A percentile compares a stretch with the other conserved stretches of the same genome.
Conservation (phyloP, 106 monocot species). For the Dioscorea dumetorum region DNA sequence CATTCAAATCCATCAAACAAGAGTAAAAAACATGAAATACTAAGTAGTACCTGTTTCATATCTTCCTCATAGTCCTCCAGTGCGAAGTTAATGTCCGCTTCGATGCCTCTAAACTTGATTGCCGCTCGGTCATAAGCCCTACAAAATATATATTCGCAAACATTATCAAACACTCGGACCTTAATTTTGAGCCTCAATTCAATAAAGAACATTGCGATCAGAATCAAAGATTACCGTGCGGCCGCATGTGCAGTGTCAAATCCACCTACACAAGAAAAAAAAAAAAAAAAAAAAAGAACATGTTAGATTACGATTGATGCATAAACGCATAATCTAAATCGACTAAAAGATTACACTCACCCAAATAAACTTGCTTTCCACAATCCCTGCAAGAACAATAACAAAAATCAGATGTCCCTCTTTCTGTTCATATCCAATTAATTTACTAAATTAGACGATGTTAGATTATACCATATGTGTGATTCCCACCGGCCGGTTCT, state of each 20-base stretch:
- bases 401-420: background rate
- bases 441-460: too few species aligned
- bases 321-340: too few species aligned
- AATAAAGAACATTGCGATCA: too few species aligned
- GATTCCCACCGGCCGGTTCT: slow-evolving; percentile 98
- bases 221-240: slow-evolving; percentile 22
- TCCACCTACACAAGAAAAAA: slow-evolving; percentile 28
- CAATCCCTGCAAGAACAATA: slow-evolving; percentile 44
- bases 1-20: background rate
- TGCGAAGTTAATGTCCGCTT: slow-evolving; percentile 52
- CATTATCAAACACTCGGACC: too few species aligned
- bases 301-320: too few species aligned
- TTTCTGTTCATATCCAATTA: too few species aligned
- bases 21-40: too few species aligned
- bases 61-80: slow-evolving; percentile 53
- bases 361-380: slow-evolving; percentile 62
- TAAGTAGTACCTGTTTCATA: slow-evolving; percentile 30
- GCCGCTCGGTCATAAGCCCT: slow-evolving; percentile 62
- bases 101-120: slow-evolving; percentile 49
- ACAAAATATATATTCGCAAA: background rate
- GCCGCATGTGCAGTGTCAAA: slow-evolving; percentile 61
- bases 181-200: too few species aligned
- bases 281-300: too few species aligned
- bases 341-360: slow-evolving; percentile 9
- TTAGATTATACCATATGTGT: slow-evolving; percentile 72